Percentiles rank a stretch among this genome's conserved stretches.
phyloP scores from a whole-genome alignment of 768 basidiomycete species.

The Phlebiopsis gigantea region DNA sequence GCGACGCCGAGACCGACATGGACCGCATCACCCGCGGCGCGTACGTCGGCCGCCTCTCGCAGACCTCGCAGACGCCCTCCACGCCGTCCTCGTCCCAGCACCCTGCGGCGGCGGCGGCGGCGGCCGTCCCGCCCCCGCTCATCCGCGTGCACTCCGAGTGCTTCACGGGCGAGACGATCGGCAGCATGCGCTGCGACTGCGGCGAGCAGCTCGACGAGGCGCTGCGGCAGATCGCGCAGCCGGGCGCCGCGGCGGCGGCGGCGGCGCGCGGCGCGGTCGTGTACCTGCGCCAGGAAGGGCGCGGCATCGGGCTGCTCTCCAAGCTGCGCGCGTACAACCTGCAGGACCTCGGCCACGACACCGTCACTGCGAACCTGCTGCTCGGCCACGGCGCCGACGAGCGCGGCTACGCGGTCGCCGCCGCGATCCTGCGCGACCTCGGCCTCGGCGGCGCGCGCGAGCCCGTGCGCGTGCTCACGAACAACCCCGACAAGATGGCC shows the following conservation, averaged over 20 bases:
- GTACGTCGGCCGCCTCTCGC: conserved; percentile 79
- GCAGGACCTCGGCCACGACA: conserved; percentile 97
- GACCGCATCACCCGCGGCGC: conserved; percentile 93
- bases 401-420: conserved; percentile 88
- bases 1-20: conserved; percentile 80
- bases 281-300: conserved; percentile 95
- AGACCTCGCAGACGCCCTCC: conserved; percentile 37
- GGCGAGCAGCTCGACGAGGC: conserved; percentile 98
- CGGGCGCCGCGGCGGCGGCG: conserved; percentile 37
- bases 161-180: conserved; percentile 97
- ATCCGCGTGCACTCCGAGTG: conserved; percentile 98
- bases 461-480: conserved; percentile 81
- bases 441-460: conserved; percentile 60
- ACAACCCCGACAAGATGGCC: conserved; percentile 95
- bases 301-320: conserved; percentile 92
- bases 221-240: conserved; percentile 79
- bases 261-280: conserved; percentile 68
- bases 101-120: neutral
- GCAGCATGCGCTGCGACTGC: conserved; percentile 98
- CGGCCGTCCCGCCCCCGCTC: conserved; percentile 63
- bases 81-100: conserved; percentile 12
- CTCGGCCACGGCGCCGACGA: conserved; percentile 94
- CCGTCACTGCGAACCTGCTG: conserved; percentile 95
- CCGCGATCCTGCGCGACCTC: conserved; percentile 83
- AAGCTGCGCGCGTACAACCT: conserved; percentile 98